These are phyloP conservation scores for Plasmodium gaboni DNA, from an alignment of 169 alveolate genomes.

Conservation along the genomic window DNA sequence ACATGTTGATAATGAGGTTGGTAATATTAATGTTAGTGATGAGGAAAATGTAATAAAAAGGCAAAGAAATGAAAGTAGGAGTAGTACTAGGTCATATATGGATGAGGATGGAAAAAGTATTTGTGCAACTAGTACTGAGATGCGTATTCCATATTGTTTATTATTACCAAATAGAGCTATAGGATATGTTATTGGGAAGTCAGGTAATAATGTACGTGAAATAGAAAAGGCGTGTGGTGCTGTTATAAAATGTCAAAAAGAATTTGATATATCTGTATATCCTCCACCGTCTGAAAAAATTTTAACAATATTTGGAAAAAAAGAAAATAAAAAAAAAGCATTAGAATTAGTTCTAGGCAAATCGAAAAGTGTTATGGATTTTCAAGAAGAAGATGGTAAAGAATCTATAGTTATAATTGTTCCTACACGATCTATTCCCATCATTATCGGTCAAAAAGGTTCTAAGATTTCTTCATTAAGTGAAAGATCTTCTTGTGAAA, in stretches of 20 bases:
- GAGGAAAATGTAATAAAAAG: conserved; percentile 38
- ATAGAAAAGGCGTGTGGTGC: conserved; percentile 69
- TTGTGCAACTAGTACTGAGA: conserved; percentile 19
- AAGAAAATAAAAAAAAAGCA: conserved; percentile 74
- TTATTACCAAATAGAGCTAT: conserved; percentile 69
- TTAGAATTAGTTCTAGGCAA: conserved; percentile 57
- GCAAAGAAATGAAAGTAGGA: conserved; percentile 44
- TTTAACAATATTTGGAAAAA: conserved; percentile 50
- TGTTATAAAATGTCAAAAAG: conserved; percentile 68
- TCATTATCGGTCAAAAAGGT: conserved; percentile 74
- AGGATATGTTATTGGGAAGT: conserved; percentile 65
- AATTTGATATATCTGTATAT: conserved; percentile 60
- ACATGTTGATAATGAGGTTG: conserved; percentile 29
- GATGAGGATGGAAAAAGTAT: conserved; percentile 35
- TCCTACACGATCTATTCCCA: conserved; percentile 70
- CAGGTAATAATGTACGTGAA: conserved; percentile 75
- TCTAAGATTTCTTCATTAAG: conserved; percentile 47
- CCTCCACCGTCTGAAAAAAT: conserved; percentile 74
- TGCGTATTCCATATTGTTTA: conserved; percentile 63
- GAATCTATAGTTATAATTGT: conserved; percentile 69
- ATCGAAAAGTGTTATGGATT: conserved; percentile 71
- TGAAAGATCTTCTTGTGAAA: conserved; percentile 65
- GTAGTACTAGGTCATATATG: conserved; percentile 53
- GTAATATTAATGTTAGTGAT: conserved; percentile 26
- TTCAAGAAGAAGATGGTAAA: conserved; percentile 75